Conservation (phyloP, 208 protist genomes). For the Leishmania amazonensis region DNA sequence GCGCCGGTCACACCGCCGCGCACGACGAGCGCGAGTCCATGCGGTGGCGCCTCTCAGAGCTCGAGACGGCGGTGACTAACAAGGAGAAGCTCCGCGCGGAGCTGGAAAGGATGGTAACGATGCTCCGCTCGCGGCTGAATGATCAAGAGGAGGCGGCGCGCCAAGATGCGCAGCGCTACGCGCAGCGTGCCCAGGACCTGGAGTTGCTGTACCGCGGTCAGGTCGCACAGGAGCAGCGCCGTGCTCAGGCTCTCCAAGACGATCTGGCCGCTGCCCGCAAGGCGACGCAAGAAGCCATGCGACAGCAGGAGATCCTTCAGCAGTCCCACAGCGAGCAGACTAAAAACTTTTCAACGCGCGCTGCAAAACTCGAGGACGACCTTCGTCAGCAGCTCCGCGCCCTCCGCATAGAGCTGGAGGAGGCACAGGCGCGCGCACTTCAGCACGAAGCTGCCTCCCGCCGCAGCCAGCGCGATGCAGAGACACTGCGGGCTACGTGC, state of each 20-base stretch:
- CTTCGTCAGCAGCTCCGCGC: slow-evolving; percentile 21
- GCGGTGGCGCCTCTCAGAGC: slow-evolving; percentile 26
- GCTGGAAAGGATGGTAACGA: slow-evolving; percentile 18
- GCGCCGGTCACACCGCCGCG: slow-evolving; percentile 24
- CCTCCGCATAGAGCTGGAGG: slow-evolving; percentile 30
- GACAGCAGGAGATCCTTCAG: slow-evolving; percentile 26
- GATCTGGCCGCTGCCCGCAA: slow-evolving; percentile 20
- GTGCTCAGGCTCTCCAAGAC: slow-evolving; percentile 18
- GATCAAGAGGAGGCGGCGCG: slow-evolving; percentile 19
- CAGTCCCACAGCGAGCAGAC: slow-evolving; percentile 14
- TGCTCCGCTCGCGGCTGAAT: slow-evolving; percentile 13
- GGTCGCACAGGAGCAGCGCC: slow-evolving; percentile 25
- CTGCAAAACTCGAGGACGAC: slow-evolving; percentile 20
- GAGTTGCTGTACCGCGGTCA: slow-evolving; percentile 25
- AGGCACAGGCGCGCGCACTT: slow-evolving; percentile 19
- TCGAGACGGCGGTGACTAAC: slow-evolving; percentile 25
- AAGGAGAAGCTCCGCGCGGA: slow-evolving; percentile 32
- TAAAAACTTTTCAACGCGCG: slow-evolving; percentile 6
- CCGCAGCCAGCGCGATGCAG: slow-evolving; percentile 35
- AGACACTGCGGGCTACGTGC: slow-evolving; percentile 16
- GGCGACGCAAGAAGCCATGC: slow-evolving; percentile 16
- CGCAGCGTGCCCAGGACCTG: slow-evolving; percentile 26
- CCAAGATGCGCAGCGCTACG: slow-evolving; percentile 25
- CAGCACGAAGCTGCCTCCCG: slow-evolving; percentile 33
- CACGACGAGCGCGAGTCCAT: slow-evolving; percentile 32